phyloP scores from a whole-genome alignment of 768 basidiomycete species.

The Trametes cinnabarina region DNA sequence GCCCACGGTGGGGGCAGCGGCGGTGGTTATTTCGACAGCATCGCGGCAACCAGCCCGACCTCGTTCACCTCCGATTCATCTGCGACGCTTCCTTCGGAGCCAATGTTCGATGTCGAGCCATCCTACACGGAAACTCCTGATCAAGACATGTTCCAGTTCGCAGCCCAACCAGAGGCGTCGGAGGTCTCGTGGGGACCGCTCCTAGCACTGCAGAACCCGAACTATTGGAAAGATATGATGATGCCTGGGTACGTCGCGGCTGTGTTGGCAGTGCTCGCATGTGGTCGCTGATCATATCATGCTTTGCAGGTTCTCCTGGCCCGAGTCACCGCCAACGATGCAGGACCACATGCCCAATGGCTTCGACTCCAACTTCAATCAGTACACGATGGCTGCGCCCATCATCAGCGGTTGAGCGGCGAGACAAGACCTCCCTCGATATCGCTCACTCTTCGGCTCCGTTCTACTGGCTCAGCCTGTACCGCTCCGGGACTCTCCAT shows the following conservation, averaged over 20 bases:
- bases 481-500: neutral
- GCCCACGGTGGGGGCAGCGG: neutral
- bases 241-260: constrained; percentile 67
- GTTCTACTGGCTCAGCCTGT: neutral
- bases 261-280: neutral
- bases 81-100: constrained; percentile 14
- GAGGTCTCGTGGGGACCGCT: constrained; percentile 67
- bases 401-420: constrained; percentile 8
- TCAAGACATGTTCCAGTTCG: constrained; percentile 23
- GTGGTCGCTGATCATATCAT: neutral
- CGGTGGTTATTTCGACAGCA: constrained; percentile 1
- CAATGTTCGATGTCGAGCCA: constrained; percentile 36
- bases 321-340: constrained; percentile 17
- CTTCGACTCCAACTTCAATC: constrained; percentile 6
- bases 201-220: constrained; percentile 67
- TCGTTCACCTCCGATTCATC: constrained; percentile 14
- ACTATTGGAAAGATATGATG: constrained; percentile 80
- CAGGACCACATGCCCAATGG: constrained; percentile 8
- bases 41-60: constrained; percentile 11
- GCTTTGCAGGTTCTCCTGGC: constrained; percentile 16
- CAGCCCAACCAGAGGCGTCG: constrained; percentile 28
- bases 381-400: constrained; percentile 10
- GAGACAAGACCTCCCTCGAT: neutral
- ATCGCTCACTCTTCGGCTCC: neutral
- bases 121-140: constrained; percentile 42